phyloP scores from a whole-genome alignment of 2,329 filamentous ascomycete species.

The Pestalotiopsis sp. region DNA sequence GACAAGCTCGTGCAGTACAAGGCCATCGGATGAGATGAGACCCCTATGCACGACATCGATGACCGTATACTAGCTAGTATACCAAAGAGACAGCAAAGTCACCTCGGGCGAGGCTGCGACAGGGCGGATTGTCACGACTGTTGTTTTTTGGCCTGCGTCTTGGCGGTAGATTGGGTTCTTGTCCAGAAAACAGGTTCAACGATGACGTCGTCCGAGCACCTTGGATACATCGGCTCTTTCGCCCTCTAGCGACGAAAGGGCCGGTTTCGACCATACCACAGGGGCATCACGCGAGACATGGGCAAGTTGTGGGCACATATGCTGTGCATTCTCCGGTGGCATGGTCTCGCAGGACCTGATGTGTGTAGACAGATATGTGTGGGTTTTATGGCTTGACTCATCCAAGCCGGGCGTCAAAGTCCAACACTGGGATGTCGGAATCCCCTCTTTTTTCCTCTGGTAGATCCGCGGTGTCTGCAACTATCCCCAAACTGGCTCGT shows the following conservation, averaged over 20 bases:
- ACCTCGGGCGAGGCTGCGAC: neutral
- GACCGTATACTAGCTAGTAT: neutral
- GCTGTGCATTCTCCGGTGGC: slow-evolving; percentile 1
- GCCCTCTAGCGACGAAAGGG: neutral
- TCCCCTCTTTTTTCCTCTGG: slow-evolving; percentile 2
- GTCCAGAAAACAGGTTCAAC: neutral
- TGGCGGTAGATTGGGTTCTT: neutral
- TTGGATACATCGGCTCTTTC: neutral
- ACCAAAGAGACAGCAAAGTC: neutral
- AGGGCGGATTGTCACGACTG: neutral
- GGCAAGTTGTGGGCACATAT: neutral
- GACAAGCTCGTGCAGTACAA: neutral
- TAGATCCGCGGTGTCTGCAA: neutral
- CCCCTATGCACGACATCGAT: neutral
- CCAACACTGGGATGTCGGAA: neutral
- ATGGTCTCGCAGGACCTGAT: neutral
- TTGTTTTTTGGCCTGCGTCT: neutral
- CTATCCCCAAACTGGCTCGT: slow-evolving; percentile 1
- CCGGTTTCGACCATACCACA: neutral
- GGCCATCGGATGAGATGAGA: neutral
- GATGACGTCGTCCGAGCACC: neutral
- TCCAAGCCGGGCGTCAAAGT: neutral
- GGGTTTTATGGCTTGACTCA: neutral
- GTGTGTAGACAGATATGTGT: neutral
- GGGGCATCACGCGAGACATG: neutral